phyloP scores from a whole-genome alignment of 2,329 filamentous ascomycete species.

The Xylaria hypoxylon region DNA sequence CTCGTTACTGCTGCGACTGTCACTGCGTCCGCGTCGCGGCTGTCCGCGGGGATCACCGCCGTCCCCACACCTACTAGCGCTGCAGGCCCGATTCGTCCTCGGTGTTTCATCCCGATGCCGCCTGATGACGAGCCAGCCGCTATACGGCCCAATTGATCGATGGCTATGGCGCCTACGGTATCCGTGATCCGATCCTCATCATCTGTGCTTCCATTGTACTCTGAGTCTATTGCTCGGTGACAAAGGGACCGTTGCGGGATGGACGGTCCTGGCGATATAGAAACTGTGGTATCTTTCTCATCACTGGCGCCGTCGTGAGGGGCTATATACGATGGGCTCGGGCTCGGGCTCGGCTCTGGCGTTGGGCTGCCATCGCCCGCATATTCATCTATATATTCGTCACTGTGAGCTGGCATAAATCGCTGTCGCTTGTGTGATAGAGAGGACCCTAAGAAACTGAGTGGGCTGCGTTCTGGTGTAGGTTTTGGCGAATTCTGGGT shows the following conservation, averaged over 20 bases:
- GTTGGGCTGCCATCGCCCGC: conserved; percentile 6
- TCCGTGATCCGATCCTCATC: conserved; percentile 76
- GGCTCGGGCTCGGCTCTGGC: neutral
- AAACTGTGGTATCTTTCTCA: conserved; percentile 10
- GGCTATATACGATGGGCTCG: conserved; percentile 15
- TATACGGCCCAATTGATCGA: conserved; percentile 87
- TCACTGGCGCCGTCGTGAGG: conserved; percentile 41
- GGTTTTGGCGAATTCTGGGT: conserved; percentile 38
- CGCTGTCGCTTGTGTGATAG: conserved; percentile 38
- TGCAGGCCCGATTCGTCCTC: conserved; percentile 89
- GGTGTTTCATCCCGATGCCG: conserved; percentile 98
- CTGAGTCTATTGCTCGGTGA: neutral
- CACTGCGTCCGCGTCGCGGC: conserved; percentile 74
- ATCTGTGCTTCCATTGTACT: conserved; percentile 53
- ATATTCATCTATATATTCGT: conserved; percentile 23
- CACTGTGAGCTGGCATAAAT: conserved; percentile 28
- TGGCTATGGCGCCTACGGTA: conserved; percentile 94
- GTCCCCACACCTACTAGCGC: conserved; percentile 93
- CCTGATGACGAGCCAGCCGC: conserved; percentile 96
- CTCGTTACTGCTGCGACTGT: conserved; percentile 88
- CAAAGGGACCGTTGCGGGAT: neutral
- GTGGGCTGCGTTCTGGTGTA: conserved; percentile 44
- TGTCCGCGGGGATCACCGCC: conserved; percentile 82
- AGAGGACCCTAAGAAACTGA: conserved; percentile 46
- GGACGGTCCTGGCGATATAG: neutral